These are phyloP conservation scores for Boletus barrowsii DNA, from an alignment of 768 basidiomycete genomes.

Conservation along the genomic window DNA sequence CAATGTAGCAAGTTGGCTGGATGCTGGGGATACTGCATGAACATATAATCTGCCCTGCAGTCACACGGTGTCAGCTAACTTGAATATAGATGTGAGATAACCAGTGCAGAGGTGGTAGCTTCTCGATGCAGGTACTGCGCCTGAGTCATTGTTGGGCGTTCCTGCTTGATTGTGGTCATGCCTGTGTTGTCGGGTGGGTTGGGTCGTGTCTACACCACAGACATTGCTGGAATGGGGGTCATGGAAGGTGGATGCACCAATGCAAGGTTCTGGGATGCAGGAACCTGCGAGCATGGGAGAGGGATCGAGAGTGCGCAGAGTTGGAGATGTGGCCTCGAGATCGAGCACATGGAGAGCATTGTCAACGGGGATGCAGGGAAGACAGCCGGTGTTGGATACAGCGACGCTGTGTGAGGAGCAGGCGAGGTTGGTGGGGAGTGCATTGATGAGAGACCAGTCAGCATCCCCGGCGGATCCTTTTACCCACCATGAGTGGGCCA, in stretches of 20 bases:
- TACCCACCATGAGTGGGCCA: too few species aligned
- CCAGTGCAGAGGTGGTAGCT: slow-evolving; percentile 35
- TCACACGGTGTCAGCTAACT: background rate
- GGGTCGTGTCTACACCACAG: slow-evolving; percentile 44
- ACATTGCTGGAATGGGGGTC: slow-evolving; percentile 26
- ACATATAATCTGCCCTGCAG: slow-evolving; percentile 21
- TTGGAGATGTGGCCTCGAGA: slow-evolving; percentile 6
- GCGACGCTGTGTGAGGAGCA: slow-evolving; percentile 44
- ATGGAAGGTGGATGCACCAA: slow-evolving; percentile 22
- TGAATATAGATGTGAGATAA: background rate
- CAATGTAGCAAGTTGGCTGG: slow-evolving; percentile 30
- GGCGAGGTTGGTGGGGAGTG: slow-evolving; percentile 16
- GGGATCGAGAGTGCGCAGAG: slow-evolving; percentile 19
- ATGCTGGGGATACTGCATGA: slow-evolving; percentile 40
- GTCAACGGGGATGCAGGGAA: slow-evolving; percentile 43
- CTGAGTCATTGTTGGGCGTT: slow-evolving; percentile 28
- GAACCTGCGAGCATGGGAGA: background rate
- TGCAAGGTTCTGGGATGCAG: slow-evolving; percentile 17
- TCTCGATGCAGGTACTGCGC: slow-evolving; percentile 30
- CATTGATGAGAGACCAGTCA: slow-evolving; percentile 27
- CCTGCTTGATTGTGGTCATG: slow-evolving; percentile 24
- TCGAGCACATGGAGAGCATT: slow-evolving; percentile 27
- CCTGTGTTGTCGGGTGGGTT: background rate
- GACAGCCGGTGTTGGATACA: slow-evolving; percentile 26
- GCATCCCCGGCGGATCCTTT: too few species aligned